phyloP scores from a whole-genome alignment of 2,329 filamentous ascomycete species.

The Colletotrichum lindemuthianum region DNA sequence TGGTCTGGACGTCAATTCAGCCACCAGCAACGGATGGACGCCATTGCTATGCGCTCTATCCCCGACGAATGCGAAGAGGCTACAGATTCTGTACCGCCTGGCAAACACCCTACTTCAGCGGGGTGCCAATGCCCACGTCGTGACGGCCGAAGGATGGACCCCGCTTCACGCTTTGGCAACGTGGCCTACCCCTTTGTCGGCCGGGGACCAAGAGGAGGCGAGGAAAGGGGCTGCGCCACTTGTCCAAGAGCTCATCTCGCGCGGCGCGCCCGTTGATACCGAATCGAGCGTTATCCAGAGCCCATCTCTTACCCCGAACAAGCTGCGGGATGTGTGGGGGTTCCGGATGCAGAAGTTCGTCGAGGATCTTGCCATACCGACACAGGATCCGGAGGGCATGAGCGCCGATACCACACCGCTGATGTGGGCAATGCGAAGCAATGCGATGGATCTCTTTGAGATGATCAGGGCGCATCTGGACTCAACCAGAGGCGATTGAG shows the following conservation, averaged over 20 bases:
- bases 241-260: slow-evolving; percentile 23
- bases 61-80: slow-evolving; percentile 19
- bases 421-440: slow-evolving; percentile 20
- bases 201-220: slow-evolving; percentile 2
- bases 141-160: slow-evolving; percentile 35
- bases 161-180: slow-evolving; percentile 28
- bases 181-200: slow-evolving; percentile 13
- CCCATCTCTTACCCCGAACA: slow-evolving; percentile 1
- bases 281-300: slow-evolving; percentile 16
- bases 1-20: slow-evolving; percentile 18
- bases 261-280: slow-evolving; percentile 26
- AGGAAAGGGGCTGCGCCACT: slow-evolving; percentile 11
- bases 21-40: slow-evolving; percentile 26
- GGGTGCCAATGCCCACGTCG: slow-evolving; percentile 22
- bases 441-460: slow-evolving; percentile 18
- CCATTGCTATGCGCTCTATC: slow-evolving; percentile 32
- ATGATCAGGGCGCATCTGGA: slow-evolving; percentile 18
- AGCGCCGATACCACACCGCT: slow-evolving; percentile 15
- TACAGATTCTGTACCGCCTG: slow-evolving; percentile 10
- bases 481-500: slow-evolving; percentile 1
- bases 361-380: slow-evolving; percentile 7
- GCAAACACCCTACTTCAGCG: slow-evolving; percentile 15
- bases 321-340: slow-evolving; percentile 21
- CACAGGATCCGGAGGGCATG: slow-evolving; percentile 1
- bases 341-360: slow-evolving; percentile 23